phyloP scores from a whole-genome alignment of 371 early-diverging fungal species.

The Batrachochytrium dendrobatidis region DNA sequence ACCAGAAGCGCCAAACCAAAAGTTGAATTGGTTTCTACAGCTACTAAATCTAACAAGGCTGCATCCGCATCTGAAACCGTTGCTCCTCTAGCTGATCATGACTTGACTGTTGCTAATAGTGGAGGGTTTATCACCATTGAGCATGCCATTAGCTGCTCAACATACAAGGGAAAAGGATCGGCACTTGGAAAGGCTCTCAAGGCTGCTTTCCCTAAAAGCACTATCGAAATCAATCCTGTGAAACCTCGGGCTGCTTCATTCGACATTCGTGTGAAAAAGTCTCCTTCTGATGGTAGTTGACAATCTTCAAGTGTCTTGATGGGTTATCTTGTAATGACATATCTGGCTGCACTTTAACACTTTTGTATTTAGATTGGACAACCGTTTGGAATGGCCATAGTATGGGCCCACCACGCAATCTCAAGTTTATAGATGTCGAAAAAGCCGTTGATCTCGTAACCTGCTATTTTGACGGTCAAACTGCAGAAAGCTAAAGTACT shows the following conservation, averaged over 20 bases:
- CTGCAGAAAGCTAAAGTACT: too few relatives aligned
- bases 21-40: background rate
- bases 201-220: background rate
- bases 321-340: too few relatives aligned
- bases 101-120: background rate
- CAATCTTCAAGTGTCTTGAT: background rate
- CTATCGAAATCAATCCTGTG: background rate
- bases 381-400: background rate
- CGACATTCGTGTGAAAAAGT: background rate
- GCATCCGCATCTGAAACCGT: background rate
- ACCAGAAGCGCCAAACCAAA: background rate
- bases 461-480: too few relatives aligned
- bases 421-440: background rate
- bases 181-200: background rate
- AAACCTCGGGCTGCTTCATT: background rate
- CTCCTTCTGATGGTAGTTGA: background rate
- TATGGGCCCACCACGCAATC: background rate
- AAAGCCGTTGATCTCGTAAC: background rate
- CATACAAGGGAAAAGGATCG: background rate
- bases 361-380: background rate
- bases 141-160: slow-evolving; percentile 1
- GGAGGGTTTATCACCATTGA: background rate
- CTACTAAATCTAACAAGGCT: too few relatives aligned
- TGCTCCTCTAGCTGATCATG: background rate
- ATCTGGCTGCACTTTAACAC: background rate